Percentiles rank a stretch among this genome's conserved stretches.
These are phyloP conservation scores for Yarrowia hollandica DNA, from an alignment of 805 yeast genomes.

Conservation along the genomic window DNA sequence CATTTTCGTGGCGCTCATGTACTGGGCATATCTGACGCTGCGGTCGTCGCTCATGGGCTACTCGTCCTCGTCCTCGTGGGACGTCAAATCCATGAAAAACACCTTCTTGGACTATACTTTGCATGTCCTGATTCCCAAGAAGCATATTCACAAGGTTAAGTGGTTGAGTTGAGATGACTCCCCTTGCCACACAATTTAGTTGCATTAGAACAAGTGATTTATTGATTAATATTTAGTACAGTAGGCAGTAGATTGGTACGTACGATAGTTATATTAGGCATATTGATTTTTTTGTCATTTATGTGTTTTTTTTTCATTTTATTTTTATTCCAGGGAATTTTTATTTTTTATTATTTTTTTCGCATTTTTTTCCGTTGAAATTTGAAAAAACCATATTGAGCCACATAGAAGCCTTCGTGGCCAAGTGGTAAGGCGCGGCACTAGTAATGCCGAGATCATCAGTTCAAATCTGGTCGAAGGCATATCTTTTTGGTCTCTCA, in stretches of 20 bases:
- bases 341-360: not conserved
- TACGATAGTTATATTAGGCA: too few relatives aligned
- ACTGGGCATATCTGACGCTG: conserved; percentile 16
- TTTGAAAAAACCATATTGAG: too few relatives aligned
- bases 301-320: not conserved
- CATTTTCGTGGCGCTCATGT: conserved; percentile 47
- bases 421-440: conserved; percentile 20
- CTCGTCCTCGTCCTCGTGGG: not conserved
- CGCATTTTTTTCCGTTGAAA: not conserved
- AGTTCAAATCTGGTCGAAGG: conserved; percentile 24
- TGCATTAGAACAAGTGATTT: conserved; percentile 12
- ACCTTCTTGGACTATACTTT: conserved; percentile 20
- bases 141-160: conserved; percentile 21
- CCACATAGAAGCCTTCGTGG: conserved; percentile 3
- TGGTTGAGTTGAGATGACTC: conserved; percentile 15
- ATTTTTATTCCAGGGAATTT: not conserved
- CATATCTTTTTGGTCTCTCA: conserved; percentile 1
- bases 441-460: conserved; percentile 16
- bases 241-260: too few relatives aligned
- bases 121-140: conserved; percentile 23
- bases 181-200: too few relatives aligned
- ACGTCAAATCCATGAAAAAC: conserved; percentile 4
- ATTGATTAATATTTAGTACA: not conserved
- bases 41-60: conserved; percentile 22
- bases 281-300: not conserved